phyloP scores from a whole-genome alignment of 1,284 basidiomycete genomes.

The Butyriboletus appendiculatus region DNA sequence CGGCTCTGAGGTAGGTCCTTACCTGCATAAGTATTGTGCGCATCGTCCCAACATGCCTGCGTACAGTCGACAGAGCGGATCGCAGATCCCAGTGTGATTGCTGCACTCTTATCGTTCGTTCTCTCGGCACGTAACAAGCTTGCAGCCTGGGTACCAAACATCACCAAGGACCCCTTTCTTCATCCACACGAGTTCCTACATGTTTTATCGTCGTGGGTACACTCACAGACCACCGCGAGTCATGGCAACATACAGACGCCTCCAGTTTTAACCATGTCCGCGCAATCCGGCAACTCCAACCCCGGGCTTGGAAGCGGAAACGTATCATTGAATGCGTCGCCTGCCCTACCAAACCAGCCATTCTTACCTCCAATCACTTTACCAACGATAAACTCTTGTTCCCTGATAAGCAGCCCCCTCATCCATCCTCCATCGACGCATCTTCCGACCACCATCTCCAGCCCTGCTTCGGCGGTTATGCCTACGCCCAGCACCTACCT shows the following conservation, averaged over 20 bases:
- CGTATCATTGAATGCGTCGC: constrained; percentile 15
- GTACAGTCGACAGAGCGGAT: constrained; percentile 65
- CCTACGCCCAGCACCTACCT: constrained; percentile 35
- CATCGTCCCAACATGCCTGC: constrained; percentile 1
- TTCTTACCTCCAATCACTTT: constrained; percentile 2
- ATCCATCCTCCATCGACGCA: constrained; percentile 2
- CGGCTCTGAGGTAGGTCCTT: constrained; percentile 55
- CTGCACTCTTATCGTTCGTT: constrained; percentile 67
- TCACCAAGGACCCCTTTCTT: constrained; percentile 77
- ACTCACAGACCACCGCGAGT: constrained; percentile 21
- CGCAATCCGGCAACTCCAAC: constrained; percentile 17
- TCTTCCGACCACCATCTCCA: neutral
- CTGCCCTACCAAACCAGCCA: constrained; percentile 12
- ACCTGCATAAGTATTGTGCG: neutral
- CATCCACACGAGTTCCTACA: constrained; percentile 56
- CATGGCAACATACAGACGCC: constrained; percentile 13
- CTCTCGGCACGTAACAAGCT: constrained; percentile 68
- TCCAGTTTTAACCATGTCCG: neutral
- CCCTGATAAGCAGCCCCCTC: constrained; percentile 8
- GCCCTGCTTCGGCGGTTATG: neutral
- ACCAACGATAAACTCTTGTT: constrained; percentile 9
- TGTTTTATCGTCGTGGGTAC: constrained; percentile 40
- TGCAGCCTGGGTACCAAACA: constrained; percentile 40
- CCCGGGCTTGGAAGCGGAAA: constrained; percentile 12
- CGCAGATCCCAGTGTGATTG: constrained; percentile 68